Evolutionary conservation across 352 stramenopile species (phyloP).

Genomic region (Phytophthora pseudosyringae): DNA sequence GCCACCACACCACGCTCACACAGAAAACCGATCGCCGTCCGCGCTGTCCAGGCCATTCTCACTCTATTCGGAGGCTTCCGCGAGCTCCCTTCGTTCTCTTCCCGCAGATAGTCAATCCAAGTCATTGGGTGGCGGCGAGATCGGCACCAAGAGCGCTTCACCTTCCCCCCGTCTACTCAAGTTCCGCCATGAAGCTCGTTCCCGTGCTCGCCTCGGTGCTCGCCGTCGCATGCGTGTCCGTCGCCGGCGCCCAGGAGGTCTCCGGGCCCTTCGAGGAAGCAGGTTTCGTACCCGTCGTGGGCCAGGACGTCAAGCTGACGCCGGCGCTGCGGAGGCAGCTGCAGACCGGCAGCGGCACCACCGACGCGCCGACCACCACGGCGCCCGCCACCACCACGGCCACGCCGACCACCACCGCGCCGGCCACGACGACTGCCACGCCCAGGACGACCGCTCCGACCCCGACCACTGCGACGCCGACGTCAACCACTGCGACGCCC

Average conservation of each 20-base stretch:
- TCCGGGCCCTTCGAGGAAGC: constrained; percentile 17
- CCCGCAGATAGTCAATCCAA: constrained; percentile 15
- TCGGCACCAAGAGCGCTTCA: constrained; percentile 12
- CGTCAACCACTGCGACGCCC: constrained; percentile 8
- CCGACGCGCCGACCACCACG: constrained; percentile 10
- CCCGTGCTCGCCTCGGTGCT: constrained; percentile 31
- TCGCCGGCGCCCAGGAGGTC: not conserved
- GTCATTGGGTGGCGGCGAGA: constrained; percentile 16
- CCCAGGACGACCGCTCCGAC: not conserved
- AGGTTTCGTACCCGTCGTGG: constrained; percentile 21
- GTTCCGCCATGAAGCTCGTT: constrained; percentile 46
- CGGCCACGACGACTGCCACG: constrained; percentile 16
- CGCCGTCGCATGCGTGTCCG: constrained; percentile 31
- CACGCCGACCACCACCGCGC: constrained; percentile 9
- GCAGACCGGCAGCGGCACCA: constrained; percentile 29
- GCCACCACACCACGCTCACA: not conserved
- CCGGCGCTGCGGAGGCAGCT: constrained; percentile 30
- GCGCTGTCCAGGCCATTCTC: constrained; percentile 20
- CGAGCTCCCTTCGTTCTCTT: constrained; percentile 15
- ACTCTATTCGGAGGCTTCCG: constrained; percentile 45
- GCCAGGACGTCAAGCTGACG: constrained; percentile 23
- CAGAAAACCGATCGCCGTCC: constrained; percentile 4
- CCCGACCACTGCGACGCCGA: constrained; percentile 6
- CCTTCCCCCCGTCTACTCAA: constrained; percentile 32
- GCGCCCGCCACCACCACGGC: constrained; percentile 3